Evolutionary conservation across 2,329 filamentous ascomycete genomes (phyloP).

Genomic region (Beauveria bassiana): DNA sequence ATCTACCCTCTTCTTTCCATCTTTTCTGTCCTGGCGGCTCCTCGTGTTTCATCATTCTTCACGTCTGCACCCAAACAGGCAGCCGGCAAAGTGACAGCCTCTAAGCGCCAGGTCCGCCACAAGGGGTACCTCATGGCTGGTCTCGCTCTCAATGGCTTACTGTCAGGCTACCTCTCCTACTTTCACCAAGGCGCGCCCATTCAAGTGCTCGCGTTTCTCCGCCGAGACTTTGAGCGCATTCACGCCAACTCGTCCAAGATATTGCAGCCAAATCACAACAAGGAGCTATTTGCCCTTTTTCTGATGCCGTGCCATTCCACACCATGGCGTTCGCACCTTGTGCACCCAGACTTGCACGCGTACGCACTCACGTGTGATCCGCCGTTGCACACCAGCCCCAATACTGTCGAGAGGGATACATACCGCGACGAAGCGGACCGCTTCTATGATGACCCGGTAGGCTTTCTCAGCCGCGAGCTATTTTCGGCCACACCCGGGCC

Average conservation of each 20-base stretch:
- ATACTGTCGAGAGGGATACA: slow-evolving; percentile 48
- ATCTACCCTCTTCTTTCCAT: slow-evolving; percentile 85
- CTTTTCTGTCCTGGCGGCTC: slow-evolving; percentile 74
- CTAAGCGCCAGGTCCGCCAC: slow-evolving; percentile 35
- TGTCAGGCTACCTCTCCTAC: slow-evolving; percentile 67
- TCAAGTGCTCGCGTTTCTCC: slow-evolving; percentile 65
- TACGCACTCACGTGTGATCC: slow-evolving; percentile 90
- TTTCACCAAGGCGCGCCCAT: slow-evolving; percentile 77
- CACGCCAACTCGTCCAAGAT: slow-evolving; percentile 30
- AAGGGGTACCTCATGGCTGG: slow-evolving; percentile 49
- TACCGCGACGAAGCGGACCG: slow-evolving; percentile 88
- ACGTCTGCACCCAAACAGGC: slow-evolving; percentile 24
- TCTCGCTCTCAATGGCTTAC: slow-evolving; percentile 57
- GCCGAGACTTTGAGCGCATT: slow-evolving; percentile 59
- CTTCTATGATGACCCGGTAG: slow-evolving; percentile 64
- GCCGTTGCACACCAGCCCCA: slow-evolving; percentile 59
- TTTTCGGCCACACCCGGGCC: slow-evolving; percentile 23
- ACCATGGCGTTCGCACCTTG: slow-evolving; percentile 83
- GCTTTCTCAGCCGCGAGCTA: slow-evolving; percentile 50
- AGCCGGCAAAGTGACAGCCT: slow-evolving; percentile 19
- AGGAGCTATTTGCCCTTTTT: slow-evolving; percentile 64
- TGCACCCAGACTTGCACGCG: slow-evolving; percentile 65
- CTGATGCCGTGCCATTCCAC: slow-evolving; percentile 95
- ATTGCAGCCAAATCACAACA: slow-evolving; percentile 16
- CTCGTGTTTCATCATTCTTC: slow-evolving; percentile 60